Evolutionary conservation across 140 eudicot genomes (phyloP), one percentile per base, ranked within the genome.

Genomic region (Erigeron philadelphicus): DNA sequence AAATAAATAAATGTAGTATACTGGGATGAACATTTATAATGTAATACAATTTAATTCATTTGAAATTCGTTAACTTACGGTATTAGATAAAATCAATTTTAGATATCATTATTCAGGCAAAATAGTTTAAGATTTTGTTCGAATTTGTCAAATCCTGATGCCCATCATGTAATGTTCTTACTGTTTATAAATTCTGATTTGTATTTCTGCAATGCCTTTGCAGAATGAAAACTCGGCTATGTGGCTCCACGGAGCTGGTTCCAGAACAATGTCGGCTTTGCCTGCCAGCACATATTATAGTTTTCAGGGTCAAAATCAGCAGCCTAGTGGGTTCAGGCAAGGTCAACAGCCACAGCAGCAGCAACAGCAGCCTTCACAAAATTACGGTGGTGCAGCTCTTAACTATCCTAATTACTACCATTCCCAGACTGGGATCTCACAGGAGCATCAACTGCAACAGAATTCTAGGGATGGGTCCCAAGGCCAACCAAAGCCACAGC

Each of bases 221-320:
- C 82, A 90, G 97, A 76, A 67, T 1, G 97, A 90, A 43, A 87
- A 77, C 80, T 71, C 90, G 15, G 82, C 81, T 42, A 74, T 79
- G 92, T 89, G 95, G 95, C 81, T 83, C 59, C 96, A 83, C 3
- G 96, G 96, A 9, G 85, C 76, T 23, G 95, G 95, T n/a, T 93
- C 98, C 1, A 75, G 98, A 77, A 81, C 90, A n/a, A 76, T 81
- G 81, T 75, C 96, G 3, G 89, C 85, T 3, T 80, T 88, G 49
- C 92, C 89, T 31, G 85, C 86, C 15, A 86, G 76, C 82, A 79
- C 89, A 43, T 86, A 91, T 68, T 86, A 91, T 78, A 78, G 84
- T 61, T 84, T 84, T 71, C 98, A 86, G 81, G 95, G 90, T 62
- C 98, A 82, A 73, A 84, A 42, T 64, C 90, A 84, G 90, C 91